Conservation (phyloP, 768 basidiomycete species). For the Tubosaeta sp. region DNA sequence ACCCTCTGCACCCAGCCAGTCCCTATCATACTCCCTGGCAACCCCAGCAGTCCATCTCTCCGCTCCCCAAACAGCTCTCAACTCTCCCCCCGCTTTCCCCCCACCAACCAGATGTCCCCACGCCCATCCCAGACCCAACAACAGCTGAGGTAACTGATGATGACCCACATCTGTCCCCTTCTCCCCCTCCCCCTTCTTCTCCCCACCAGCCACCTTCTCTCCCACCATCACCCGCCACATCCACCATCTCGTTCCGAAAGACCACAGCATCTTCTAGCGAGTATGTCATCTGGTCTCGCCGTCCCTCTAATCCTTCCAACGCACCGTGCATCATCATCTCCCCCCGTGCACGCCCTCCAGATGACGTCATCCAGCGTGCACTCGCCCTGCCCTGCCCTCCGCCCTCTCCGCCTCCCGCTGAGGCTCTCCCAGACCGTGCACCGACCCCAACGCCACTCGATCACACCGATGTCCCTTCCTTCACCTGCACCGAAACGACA, state of each 20-base stretch:
- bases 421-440: conserved; percentile 5
- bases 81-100: conserved; percentile 36
- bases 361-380: conserved; percentile 53
- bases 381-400: conserved; percentile 51
- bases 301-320: conserved; percentile 56
- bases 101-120: neutral
- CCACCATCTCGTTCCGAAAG: neutral
- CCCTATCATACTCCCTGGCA: conserved; percentile 44
- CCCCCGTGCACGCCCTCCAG: conserved; percentile 57
- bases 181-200: conserved; percentile 6
- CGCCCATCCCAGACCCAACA: conserved; percentile 5
- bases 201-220: neutral
- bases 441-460: conserved; percentile 11
- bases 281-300: conserved; percentile 72
- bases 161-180: conserved; percentile 13
- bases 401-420: conserved; percentile 31
- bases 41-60: conserved; percentile 46
- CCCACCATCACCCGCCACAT: conserved; percentile 3
- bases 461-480: conserved; percentile 37
- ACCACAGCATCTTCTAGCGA: conserved; percentile 13
- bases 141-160: neutral
- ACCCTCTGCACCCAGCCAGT: conserved; percentile 18
- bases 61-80: conserved; percentile 60
- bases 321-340: conserved; percentile 76
- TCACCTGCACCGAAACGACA: conserved; percentile 45